Percentiles rank a stretch among this genome's conserved stretches.
phyloP scores from a whole-genome alignment of 106 monocot genomes.

The Dioscorea alata region DNA sequence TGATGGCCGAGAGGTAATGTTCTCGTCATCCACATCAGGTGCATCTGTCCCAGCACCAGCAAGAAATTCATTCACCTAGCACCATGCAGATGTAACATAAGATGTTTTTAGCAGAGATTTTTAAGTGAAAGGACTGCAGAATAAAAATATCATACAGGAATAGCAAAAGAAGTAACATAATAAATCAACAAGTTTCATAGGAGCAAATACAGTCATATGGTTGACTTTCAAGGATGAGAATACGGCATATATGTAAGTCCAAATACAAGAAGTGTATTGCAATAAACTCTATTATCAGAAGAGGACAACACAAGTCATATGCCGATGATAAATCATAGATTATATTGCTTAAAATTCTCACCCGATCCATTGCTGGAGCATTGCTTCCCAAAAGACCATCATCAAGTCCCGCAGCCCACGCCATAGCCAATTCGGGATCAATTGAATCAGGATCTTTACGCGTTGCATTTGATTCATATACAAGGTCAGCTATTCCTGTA shows the following conservation, averaged over 20 bases:
- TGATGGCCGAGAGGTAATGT: slow-evolving; percentile 63
- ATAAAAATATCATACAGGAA: no score
- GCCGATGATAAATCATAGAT: neutral
- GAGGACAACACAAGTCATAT: neutral
- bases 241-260: no score
- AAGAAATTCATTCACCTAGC: slow-evolving; percentile 97
- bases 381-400: slow-evolving; percentile 71
- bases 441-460: slow-evolving; percentile 52
- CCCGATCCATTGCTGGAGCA: slow-evolving; percentile 80
- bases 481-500: slow-evolving; percentile 92
- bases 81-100: slow-evolving; percentile 7
- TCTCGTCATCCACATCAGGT: slow-evolving; percentile 95
- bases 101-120: neutral
- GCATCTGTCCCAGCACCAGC: slow-evolving; percentile 97
- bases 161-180: no score
- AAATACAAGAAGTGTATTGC: no score
- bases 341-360: slow-evolving; percentile 23
- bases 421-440: slow-evolving; percentile 93
- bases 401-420: slow-evolving; percentile 89
- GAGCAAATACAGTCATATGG: no score
- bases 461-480: slow-evolving; percentile 65
- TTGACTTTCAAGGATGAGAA: no score
- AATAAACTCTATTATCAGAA: neutral
- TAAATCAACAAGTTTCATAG: no score
- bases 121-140: no score